These are phyloP conservation scores for Acer saccharum DNA, from an alignment of 345 rosid genomes.

Conservation along the genomic window DNA sequence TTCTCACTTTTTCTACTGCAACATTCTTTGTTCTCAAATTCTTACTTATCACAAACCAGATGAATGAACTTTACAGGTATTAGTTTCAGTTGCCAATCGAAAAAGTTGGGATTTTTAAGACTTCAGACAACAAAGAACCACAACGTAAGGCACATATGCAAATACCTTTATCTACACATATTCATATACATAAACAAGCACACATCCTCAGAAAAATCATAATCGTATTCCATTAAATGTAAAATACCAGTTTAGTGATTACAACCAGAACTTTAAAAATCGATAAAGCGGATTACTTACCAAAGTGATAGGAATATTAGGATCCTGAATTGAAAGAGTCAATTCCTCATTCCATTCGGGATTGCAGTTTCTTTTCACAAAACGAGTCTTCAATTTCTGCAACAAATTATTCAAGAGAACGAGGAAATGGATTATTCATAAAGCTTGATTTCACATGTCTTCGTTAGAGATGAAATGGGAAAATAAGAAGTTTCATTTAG, in stretches of 20 bases:
- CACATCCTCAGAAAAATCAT: neutral
- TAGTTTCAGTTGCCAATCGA: neutral
- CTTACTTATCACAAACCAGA: too few relatives aligned
- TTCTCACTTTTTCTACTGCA: too few relatives aligned
- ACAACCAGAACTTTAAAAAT: neutral
- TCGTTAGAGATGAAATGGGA: too few relatives aligned
- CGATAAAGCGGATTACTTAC: conserved; percentile 42
- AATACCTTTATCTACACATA: neutral
- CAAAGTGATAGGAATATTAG: conserved; percentile 46
- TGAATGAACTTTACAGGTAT: neutral
- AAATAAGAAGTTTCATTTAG: neutral
- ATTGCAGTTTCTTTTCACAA: conserved; percentile 66
- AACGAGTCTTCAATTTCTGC: conserved; percentile 70
- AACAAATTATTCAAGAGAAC: conserved; percentile 11
- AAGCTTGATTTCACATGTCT: too few relatives aligned
- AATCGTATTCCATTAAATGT: neutral
- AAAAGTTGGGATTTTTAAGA: neutral
- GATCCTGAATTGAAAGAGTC: conserved; percentile 58
- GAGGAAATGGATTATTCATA: neutral
- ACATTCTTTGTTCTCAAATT: too few relatives aligned
- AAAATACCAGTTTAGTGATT: neutral
- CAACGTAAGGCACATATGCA: neutral
- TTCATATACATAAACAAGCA: neutral
- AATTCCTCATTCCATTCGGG: conserved; percentile 87
- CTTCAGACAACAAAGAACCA: neutral